Evolutionary conservation across 2,329 filamentous ascomycete species (phyloP), one percentile per base, ranked within the genome.

Genomic region (Madurella fahalii): DNA sequence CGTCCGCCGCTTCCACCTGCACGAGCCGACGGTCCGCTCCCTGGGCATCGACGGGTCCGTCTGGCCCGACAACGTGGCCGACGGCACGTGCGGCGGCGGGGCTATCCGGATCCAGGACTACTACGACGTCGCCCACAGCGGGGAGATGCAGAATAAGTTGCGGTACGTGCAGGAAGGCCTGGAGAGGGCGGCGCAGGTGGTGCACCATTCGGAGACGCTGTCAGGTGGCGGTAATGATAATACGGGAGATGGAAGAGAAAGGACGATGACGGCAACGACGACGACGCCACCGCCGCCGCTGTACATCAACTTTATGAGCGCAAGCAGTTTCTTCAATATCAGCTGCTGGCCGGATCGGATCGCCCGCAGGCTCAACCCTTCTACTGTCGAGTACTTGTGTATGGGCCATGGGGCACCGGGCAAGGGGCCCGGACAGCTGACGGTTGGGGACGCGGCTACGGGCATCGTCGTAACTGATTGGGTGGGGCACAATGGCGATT

Each of bases 271-370:
- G n/a, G n/a, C n/a, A n/a, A n/a, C n/a, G n/a, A n/a, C n/a, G 30
- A 30, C 13, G 5, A 13, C 32, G 3, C 17, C 13, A 1, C 61
- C 65, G 30, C 76, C 76, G 15, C 90, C 90, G 1, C 80, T 96
- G 62, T 95, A 88, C 65, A 75, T 97, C 71, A 99, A 97, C 71
- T 97, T 96, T 68, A 71, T 96, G 58, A 90, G 81, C 62, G 94
- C 87, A 1, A 93, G 87, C 70, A 96, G 96, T 74, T 97, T 97
- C 75, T 97, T 93, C 85, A 92, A 90, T 61, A 78, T 86, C 1
- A 84, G 83, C 52, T 96, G 91, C 71, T 99, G 94, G 94, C 94
- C 94, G 0, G 92, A 96, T 71, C 86, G 83, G 66, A 90, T 99
- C 68, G 93, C 94, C 1, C 86, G 84, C 17, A 90, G 88, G 73